Evolutionary conservation across 441 rosid genomes (phyloP), one percentile per base, ranked within the genome.

Genomic region (Gossypium gossypioides): DNA sequence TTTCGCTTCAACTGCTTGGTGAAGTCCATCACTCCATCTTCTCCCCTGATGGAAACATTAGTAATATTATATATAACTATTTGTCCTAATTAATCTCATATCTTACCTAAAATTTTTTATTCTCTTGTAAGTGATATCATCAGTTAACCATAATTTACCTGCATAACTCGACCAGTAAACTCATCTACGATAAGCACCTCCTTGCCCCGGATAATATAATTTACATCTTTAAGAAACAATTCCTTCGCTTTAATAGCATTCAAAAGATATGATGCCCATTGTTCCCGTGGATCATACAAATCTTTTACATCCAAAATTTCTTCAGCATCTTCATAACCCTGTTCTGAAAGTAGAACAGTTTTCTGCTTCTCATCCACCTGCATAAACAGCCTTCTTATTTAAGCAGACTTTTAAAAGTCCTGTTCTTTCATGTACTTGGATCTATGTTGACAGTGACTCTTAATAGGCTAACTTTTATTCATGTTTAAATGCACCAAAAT

Each of bases 11-110:
- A 93, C 98, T 68, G 98, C 98, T 89, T 93, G 98, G 81, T 93
- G 98, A 82, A 93, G 95, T 75, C 98, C 98, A 81, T 93, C 98
- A 81, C 98, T 93, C 98, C 98, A 93, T 78, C 98, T 86, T 74
- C 98, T 87, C 44, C 98, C 98, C 98, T 93, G 76, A 72, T 50
- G 42, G 71, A 68, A 74, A 63, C 12, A 69, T 1, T 63, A 68
- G 44, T 25, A 73, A n/a, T 21, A 58, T 58, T 21, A 19, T 27
- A 51, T 29, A 67, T 66, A 42, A 40, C 21, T 10, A 10, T 4
- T 22, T 16, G 48, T 16, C 62, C 62, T 44, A 46, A 68, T 40
- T 71, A 42, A 64, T 44, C 0, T 40, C 13, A n/a, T 3, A 13
- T 19, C 32, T 32, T 62, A 21, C 8, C 77, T 62, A 48, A 19